Conservation (phyloP, 2,329 filamentous ascomycete genomes). For the Neonectria neomacrospora region DNA sequence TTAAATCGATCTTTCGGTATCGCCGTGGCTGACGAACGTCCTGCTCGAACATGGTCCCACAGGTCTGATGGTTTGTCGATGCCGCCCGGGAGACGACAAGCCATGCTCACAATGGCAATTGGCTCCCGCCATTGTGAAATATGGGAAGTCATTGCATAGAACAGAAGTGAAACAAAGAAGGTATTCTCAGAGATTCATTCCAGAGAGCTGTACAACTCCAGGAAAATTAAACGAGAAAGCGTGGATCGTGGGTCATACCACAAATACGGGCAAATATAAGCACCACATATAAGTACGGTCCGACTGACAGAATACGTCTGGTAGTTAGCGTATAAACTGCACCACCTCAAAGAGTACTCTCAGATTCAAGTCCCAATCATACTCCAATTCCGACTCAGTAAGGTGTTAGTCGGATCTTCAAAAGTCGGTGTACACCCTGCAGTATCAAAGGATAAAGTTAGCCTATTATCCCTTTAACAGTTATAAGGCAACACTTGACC, state of each 20-base stretch:
- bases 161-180: conserved; percentile 16
- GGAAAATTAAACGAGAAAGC: conserved; percentile 12
- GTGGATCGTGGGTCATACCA: conserved; percentile 4
- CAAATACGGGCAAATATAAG: conserved; percentile 14
- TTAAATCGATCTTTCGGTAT: conserved; percentile 42
- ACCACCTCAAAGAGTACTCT: conserved; percentile 14
- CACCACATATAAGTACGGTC: conserved; percentile 11
- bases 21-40: conserved; percentile 34
- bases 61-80: conserved; percentile 40
- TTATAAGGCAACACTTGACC: too few species aligned
- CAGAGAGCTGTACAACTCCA: conserved; percentile 11
- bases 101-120: conserved; percentile 41
- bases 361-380: conserved; percentile 14
- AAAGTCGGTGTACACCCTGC: too few species aligned
- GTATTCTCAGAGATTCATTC: conserved; percentile 14
- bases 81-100: conserved; percentile 40
- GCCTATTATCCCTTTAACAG: neutral
- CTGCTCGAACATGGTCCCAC: conserved; percentile 40
- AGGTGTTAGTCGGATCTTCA: too few species aligned
- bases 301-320: conserved; percentile 6
- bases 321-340: conserved; percentile 18
- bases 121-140: conserved; percentile 40
- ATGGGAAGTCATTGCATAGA: conserved; percentile 32
- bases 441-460: conserved; percentile 5
- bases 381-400: neutral